These are phyloP conservation scores for Fusarium drepaniforme DNA, from an alignment of 2,329 filamentous ascomycete genomes.

Conservation along the genomic window DNA sequence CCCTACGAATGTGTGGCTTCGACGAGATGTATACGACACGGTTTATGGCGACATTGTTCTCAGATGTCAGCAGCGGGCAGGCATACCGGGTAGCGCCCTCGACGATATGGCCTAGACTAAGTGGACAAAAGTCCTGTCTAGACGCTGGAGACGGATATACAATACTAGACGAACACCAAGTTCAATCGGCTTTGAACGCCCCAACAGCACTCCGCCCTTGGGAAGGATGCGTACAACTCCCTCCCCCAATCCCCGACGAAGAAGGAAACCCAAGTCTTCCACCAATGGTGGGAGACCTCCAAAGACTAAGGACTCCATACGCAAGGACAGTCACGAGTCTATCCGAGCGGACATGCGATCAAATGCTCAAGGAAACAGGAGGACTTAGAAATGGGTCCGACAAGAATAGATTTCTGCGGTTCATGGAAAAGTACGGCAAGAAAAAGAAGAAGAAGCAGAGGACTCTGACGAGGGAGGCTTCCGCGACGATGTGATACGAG, in stretches of 20 bases:
- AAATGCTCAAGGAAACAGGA: neutral
- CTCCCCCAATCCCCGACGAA: constrained; percentile 37
- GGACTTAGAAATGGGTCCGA: constrained; percentile 6
- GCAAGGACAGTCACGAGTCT: constrained; percentile 18
- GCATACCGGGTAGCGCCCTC: constrained; percentile 49
- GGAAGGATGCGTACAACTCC: constrained; percentile 44
- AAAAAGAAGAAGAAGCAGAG: constrained; percentile 34
- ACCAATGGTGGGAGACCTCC: constrained; percentile 28
- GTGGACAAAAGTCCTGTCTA: constrained; percentile 44
- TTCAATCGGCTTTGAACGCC: neutral
- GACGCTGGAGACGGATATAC: constrained; percentile 41
- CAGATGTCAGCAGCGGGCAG: constrained; percentile 12
- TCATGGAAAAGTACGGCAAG: constrained; percentile 24
- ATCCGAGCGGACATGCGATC: constrained; percentile 29
- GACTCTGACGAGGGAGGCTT: constrained; percentile 17
- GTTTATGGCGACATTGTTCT: constrained; percentile 46
- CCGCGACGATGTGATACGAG: constrained; percentile 12
- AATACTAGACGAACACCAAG: constrained; percentile 39
- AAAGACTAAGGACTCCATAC: constrained; percentile 13
- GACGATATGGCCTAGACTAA: constrained; percentile 47
- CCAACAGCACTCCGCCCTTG: constrained; percentile 4
- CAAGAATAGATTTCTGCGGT: constrained; percentile 22
- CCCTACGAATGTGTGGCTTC: constrained; percentile 54
- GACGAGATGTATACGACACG: constrained; percentile 45
- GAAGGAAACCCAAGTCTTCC: constrained; percentile 28